phyloP scores from a whole-genome alignment of 1,139 yeast genomes.

The Nakaseomyces bracarensis region DNA sequence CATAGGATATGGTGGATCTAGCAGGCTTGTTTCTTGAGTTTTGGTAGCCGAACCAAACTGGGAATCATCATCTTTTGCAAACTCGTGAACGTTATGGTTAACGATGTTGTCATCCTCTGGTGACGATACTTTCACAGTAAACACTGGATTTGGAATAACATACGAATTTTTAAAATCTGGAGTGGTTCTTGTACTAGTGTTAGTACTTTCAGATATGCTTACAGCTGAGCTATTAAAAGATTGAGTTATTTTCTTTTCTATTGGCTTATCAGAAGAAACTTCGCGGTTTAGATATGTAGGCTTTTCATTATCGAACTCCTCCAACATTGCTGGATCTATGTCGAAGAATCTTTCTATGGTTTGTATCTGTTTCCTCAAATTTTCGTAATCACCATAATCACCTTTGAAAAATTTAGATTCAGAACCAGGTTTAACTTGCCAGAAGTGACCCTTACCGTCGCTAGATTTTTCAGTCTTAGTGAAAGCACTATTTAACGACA shows the following conservation, averaged over 20 bases:
- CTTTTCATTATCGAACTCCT: constrained; percentile 5
- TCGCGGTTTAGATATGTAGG: constrained; percentile 5
- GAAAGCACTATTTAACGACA: constrained; percentile 79
- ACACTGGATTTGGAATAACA: not conserved
- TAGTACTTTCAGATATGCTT: not conserved
- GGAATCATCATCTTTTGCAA: constrained; percentile 7
- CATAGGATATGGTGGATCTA: constrained; percentile 15
- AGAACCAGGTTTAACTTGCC: constrained; percentile 81
- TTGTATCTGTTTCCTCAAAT: constrained; percentile 3
- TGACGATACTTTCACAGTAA: constrained; percentile 1
- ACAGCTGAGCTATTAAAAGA: not conserved
- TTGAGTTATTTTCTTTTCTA: not conserved
- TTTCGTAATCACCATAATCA: constrained; percentile 21
- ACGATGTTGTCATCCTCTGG: constrained; percentile 5
- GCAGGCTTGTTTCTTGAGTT: not conserved
- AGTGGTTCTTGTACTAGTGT: not conserved
- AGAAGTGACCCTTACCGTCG: constrained; percentile 94
- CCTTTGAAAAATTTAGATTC: constrained; percentile 74
- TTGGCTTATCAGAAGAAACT: not conserved
- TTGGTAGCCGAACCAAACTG: not conserved
- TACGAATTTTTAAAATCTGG: not conserved
- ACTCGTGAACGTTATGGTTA: constrained; percentile 4
- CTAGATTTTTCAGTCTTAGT: constrained; percentile 85
- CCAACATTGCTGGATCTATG: constrained; percentile 5
- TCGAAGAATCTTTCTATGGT: constrained; percentile 1